These are phyloP conservation scores for Chlorociboria aeruginascens DNA, from an alignment of 495 filamentous ascomycete genomes.

Conservation along the genomic window DNA sequence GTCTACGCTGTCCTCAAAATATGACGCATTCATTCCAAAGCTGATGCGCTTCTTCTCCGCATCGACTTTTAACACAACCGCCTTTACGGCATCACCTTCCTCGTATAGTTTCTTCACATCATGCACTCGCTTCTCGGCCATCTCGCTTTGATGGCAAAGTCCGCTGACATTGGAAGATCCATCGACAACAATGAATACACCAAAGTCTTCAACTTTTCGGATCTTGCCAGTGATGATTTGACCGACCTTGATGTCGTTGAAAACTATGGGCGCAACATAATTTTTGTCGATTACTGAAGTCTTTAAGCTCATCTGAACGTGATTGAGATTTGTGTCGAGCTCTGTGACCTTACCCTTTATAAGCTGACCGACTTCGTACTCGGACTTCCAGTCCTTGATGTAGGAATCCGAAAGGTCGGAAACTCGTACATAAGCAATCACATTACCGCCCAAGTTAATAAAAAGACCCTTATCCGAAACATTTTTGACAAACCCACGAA, in stretches of 20 bases:
- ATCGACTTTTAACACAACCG: constrained; percentile 72
- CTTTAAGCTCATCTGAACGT: constrained; percentile 78
- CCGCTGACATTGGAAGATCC: constrained; percentile 76
- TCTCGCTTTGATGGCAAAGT: constrained; percentile 80
- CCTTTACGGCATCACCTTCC: constrained; percentile 84
- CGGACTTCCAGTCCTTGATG: constrained; percentile 91
- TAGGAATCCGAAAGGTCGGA: constrained; percentile 82
- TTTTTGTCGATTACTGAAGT: constrained; percentile 69
- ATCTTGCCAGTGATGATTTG: constrained; percentile 79
- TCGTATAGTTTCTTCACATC: constrained; percentile 76
- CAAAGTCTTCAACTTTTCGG: constrained; percentile 86
- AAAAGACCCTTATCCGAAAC: constrained; percentile 81
- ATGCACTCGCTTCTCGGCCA: constrained; percentile 67
- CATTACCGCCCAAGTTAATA: constrained; percentile 60
- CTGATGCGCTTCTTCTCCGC: constrained; percentile 58
- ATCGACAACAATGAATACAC: constrained; percentile 87
- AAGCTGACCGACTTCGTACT: constrained; percentile 74
- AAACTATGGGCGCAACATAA: constrained; percentile 54
- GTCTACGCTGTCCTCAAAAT: constrained; percentile 54
- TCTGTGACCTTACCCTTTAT: constrained; percentile 74
- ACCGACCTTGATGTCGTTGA: constrained; percentile 63
- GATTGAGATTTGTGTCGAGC: constrained; percentile 49
- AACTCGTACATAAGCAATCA: constrained; percentile 73
- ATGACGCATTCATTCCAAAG: constrained; percentile 86
- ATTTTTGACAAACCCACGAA: constrained; percentile 82